Evolutionary conservation across 768 basidiomycete species (phyloP).

Genomic region (Mycena maculata): DNA sequence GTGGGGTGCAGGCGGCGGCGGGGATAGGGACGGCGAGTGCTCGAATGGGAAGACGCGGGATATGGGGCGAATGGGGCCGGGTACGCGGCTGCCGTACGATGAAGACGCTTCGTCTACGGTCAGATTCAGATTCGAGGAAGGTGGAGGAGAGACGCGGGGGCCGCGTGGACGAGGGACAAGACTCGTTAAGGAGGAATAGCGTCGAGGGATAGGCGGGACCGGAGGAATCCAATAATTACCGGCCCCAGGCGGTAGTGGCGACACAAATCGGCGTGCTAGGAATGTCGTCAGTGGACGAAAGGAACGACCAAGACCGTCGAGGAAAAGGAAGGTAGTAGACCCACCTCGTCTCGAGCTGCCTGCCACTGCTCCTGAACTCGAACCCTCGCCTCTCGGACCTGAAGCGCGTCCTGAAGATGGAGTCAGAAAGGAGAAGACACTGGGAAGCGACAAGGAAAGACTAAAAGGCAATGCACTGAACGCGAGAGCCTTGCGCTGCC

Average conservation of each 20-base stretch:
- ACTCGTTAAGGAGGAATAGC: constrained; percentile 47
- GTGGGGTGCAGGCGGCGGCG: constrained; percentile 48
- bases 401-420: background rate
- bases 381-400: background rate
- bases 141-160: constrained; percentile 49
- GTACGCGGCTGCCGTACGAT: constrained; percentile 54
- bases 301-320: background rate
- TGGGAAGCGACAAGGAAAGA: background rate
- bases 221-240: constrained; percentile 58
- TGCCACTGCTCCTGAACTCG: background rate
- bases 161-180: constrained; percentile 47
- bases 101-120: constrained; percentile 41
- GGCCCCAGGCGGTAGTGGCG: constrained; percentile 58
- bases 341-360: background rate
- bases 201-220: constrained; percentile 62
- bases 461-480: no score
- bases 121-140: constrained; percentile 64
- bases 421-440: background rate
- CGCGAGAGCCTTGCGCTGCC: no score
- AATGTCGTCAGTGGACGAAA: background rate
- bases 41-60: constrained; percentile 22
- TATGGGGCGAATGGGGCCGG: constrained; percentile 39
- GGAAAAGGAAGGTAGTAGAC: background rate
- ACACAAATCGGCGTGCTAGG: constrained; percentile 50
- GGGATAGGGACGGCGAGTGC: constrained; percentile 34